phyloP scores from a whole-genome alignment of 1,284 basidiomycete species.

The Hypsizygus ulmarius region DNA sequence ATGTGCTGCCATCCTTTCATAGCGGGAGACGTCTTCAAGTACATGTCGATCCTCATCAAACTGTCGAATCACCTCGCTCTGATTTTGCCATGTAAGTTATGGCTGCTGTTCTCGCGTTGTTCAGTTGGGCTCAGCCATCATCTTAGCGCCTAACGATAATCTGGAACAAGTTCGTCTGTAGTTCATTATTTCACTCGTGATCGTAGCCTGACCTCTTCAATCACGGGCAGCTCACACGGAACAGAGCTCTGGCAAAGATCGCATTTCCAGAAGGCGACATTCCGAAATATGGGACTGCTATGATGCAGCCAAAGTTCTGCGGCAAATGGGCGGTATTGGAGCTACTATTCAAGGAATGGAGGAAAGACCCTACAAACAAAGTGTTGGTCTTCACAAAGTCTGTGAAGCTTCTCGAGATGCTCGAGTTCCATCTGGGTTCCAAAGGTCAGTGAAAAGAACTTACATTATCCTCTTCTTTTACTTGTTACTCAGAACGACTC shows the following conservation, averaged over 20 bases:
- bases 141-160: conserved; percentile 56
- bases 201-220: neutral
- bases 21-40: conserved; percentile 65
- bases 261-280: conserved; percentile 53
- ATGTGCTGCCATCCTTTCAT: conserved; percentile 64
- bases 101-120: neutral
- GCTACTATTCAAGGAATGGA: conserved; percentile 64
- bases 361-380: conserved; percentile 63
- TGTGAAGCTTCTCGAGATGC: conserved; percentile 77
- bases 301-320: conserved; percentile 63
- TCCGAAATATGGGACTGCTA: conserved; percentile 61
- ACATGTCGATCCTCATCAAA: conserved; percentile 77
- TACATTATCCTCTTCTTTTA: neutral
- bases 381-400: conserved; percentile 86
- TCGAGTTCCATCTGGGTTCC: conserved; percentile 66
- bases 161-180: conserved; percentile 52
- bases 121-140: conserved; percentile 6
- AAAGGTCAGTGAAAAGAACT: conserved; percentile 36
- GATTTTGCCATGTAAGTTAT: conserved; percentile 65
- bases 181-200: neutral
- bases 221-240: conserved; percentile 45
- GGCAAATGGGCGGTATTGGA: conserved; percentile 84
- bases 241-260: conserved; percentile 55
- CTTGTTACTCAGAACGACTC: neutral
- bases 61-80: conserved; percentile 83